Conservation (phyloP, 306 rosid species). For the Malus orientalis region DNA sequence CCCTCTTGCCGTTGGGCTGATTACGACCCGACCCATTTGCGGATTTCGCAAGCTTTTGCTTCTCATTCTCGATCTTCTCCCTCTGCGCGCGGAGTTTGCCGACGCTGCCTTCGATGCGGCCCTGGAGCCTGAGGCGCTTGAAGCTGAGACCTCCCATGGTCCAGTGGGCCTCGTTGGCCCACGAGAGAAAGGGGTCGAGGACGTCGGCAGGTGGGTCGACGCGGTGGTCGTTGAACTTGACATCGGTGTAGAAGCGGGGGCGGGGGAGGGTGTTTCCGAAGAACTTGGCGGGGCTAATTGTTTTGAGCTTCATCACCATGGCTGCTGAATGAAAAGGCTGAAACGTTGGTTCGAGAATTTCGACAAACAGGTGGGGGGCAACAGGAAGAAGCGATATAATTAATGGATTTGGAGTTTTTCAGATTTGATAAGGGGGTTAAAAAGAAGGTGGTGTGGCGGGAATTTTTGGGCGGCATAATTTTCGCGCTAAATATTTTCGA, state of each 20-base stretch:
- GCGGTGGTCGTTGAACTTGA: slow-evolving; percentile 52
- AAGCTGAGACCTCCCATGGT: slow-evolving; percentile 84
- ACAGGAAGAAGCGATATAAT: neutral
- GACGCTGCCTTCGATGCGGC: slow-evolving; percentile 73
- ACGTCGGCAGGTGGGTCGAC: slow-evolving; percentile 63
- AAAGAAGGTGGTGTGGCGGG: neutral
- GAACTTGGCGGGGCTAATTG: slow-evolving; percentile 56
- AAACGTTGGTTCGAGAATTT: neutral
- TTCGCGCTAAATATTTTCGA: neutral
- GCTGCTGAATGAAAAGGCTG: neutral
- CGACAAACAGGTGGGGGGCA: neutral
- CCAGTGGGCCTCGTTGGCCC: slow-evolving; percentile 97
- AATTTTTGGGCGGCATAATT: neutral
- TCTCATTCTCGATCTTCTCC: slow-evolving; percentile 24
- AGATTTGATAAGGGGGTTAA: neutral
- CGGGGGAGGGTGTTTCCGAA: slow-evolving; percentile 88
- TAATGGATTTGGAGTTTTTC: neutral
- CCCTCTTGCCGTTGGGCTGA: neutral
- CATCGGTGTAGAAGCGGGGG: slow-evolving; percentile 68
- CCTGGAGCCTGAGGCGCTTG: slow-evolving; percentile 71
- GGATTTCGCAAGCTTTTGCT: neutral
- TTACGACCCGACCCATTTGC: neutral
- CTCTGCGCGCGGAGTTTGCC: slow-evolving; percentile 52
- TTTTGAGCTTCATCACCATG: slow-evolving; percentile 53
- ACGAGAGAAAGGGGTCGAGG: slow-evolving; percentile 43